phyloP scores from a whole-genome alignment of 179 eudicot genomes.

The Beta corolliflora region DNA sequence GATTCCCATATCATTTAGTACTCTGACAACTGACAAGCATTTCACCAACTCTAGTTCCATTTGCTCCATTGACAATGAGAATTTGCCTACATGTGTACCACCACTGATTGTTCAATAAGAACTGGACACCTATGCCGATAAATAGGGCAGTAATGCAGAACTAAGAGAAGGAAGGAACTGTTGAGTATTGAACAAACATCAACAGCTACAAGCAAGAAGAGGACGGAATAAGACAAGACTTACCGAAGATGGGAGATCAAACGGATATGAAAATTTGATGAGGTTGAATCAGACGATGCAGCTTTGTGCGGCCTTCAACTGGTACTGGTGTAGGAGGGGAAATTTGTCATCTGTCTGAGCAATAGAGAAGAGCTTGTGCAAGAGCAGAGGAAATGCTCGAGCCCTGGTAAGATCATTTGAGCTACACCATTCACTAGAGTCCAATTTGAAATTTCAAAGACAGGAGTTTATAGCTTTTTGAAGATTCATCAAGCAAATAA shows the following conservation, averaged over 20 bases:
- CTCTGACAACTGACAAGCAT: not conserved
- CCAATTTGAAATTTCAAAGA: not conserved
- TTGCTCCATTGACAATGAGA: not conserved
- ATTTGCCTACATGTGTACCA: conserved; percentile 5
- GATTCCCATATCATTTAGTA: conserved; percentile 4
- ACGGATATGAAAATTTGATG: conserved; percentile 50
- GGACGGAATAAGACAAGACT: conserved; percentile 33
- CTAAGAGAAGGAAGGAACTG: conserved; percentile 22
- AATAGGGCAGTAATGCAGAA: conserved; percentile 20
- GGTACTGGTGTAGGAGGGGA: conserved; percentile 79
- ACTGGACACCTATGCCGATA: conserved; percentile 21
- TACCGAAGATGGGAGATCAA: conserved; percentile 43
- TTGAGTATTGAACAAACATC: conserved; percentile 1
- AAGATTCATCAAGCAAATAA: not conserved
- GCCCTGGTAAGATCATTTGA: conserved; percentile 4
- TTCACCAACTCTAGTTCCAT: conserved; percentile 4
- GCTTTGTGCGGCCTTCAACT: conserved; percentile 68
- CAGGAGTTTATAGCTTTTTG: not conserved
- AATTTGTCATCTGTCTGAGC: conserved; percentile 41
- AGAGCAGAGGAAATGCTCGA: conserved; percentile 25
- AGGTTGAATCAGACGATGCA: conserved; percentile 45
- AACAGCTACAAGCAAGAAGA: conserved; percentile 24
- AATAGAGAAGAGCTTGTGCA: conserved; percentile 30
- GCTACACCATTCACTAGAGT: conserved; percentile 8
- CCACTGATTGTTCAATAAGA: conserved; percentile 1